Percentiles rank a stretch among this genome's conserved stretches.
Evolutionary conservation across 2,329 filamentous ascomycete species (phyloP).

Genomic region (Epichloe uncinata): DNA sequence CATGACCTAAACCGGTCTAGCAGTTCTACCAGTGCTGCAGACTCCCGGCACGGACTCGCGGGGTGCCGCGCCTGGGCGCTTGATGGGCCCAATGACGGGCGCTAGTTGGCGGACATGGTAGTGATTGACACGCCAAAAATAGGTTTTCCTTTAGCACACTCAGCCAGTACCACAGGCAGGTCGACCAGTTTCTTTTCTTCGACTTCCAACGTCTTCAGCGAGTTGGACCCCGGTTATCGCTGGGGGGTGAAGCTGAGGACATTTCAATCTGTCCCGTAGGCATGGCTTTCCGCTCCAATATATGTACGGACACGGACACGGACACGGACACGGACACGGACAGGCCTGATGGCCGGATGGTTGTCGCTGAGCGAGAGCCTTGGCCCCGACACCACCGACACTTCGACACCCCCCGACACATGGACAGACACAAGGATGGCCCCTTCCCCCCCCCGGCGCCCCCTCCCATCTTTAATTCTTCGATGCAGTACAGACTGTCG

Average conservation of each 20-base stretch:
- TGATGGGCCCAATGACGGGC: constrained; percentile 4
- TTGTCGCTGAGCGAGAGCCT: constrained; percentile 2
- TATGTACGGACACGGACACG: too few species aligned
- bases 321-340: background rate
- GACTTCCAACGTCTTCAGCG: background rate
- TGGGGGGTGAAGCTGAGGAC: background rate
- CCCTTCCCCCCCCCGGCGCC: background rate
- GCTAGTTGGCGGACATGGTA: background rate
- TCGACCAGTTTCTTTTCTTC: background rate
- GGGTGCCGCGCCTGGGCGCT: constrained; percentile 5
- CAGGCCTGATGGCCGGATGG: background rate
- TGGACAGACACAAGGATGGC: background rate
- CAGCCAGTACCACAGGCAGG: too few species aligned
- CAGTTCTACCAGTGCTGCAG: too few species aligned
- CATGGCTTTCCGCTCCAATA: too few species aligned
- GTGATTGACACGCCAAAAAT: constrained; percentile 3
- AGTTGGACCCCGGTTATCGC: background rate
- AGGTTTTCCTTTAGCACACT: background rate
- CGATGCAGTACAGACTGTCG: background rate
- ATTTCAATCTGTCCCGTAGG: background rate
- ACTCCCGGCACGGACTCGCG: background rate
- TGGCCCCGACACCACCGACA: background rate
- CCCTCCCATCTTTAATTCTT: background rate
- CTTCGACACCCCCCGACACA: background rate
- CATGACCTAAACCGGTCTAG: too few species aligned